Evolutionary conservation across 2,329 filamentous ascomycete genomes (phyloP).

Genomic region (Emergomyces orientalis): DNA sequence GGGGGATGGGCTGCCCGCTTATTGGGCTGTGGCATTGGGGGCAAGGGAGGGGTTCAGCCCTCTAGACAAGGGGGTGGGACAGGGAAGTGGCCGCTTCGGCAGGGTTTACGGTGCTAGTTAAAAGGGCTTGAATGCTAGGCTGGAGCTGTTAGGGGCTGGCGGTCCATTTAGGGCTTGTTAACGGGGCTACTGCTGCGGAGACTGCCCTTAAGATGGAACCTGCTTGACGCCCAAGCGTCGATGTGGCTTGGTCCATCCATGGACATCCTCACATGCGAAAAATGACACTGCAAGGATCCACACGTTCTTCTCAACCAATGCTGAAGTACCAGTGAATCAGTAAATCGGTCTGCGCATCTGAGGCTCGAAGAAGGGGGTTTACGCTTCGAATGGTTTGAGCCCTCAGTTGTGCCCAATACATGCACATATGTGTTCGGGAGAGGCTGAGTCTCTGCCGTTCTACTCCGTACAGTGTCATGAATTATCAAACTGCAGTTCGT

Average conservation of each 20-base stretch:
- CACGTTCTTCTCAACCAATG: not conserved
- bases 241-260: conserved; percentile 5
- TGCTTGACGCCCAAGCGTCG: conserved; percentile 7
- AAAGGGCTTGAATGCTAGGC: not conserved
- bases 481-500: not conserved
- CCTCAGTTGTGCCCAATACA: not conserved
- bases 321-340: not conserved
- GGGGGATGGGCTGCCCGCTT: not conserved
- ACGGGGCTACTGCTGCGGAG: conserved; percentile 6
- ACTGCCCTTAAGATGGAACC: not conserved
- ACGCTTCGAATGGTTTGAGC: not conserved
- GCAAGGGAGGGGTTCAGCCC: not conserved
- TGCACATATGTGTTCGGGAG: not conserved
- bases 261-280: not conserved
- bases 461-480: not conserved
- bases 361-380: too few species aligned
- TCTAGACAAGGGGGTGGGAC: not conserved
- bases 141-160: not conserved
- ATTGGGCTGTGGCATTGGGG: not conserved
- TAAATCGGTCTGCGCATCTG: too few species aligned
- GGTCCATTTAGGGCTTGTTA: not conserved
- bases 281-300: not conserved
- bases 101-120: not conserved
- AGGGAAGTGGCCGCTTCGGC: not conserved
- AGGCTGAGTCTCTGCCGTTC: not conserved